phyloP scores from a whole-genome alignment of 1,284 basidiomycete species.

The Tranzscheliella williamsii region DNA sequence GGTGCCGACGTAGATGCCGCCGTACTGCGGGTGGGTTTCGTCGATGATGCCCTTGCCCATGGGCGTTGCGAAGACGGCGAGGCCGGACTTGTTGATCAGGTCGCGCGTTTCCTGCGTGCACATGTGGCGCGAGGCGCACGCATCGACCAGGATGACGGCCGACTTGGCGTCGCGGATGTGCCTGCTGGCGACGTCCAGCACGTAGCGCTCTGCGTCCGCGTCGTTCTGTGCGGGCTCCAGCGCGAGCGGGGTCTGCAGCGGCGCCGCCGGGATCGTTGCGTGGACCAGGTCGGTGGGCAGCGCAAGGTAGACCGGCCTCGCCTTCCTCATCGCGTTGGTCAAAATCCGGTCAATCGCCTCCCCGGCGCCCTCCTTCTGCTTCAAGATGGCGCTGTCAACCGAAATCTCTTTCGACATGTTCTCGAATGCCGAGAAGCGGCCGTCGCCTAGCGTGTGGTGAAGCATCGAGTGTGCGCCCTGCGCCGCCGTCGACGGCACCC shows the following conservation, averaged over 20 bases:
- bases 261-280: slow-evolving; percentile 70
- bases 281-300: slow-evolving; percentile 83
- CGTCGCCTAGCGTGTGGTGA: slow-evolving; percentile 62
- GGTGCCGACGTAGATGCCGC: slow-evolving; percentile 70
- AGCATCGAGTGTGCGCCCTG: slow-evolving; percentile 65
- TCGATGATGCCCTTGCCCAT: slow-evolving; percentile 86
- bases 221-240: slow-evolving; percentile 63
- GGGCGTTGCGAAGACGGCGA: slow-evolving; percentile 67
- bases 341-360: slow-evolving; percentile 79
- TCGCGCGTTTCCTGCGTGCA: slow-evolving; percentile 72
- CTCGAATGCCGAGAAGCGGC: slow-evolving; percentile 72
- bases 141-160: slow-evolving; percentile 82
- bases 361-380: slow-evolving; percentile 61
- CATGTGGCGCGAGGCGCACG: slow-evolving; percentile 80
- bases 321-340: slow-evolving; percentile 71
- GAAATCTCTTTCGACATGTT: slow-evolving; percentile 78
- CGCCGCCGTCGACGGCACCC: slow-evolving; percentile 76
- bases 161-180: slow-evolving; percentile 70
- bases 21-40: slow-evolving; percentile 81
- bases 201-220: slow-evolving; percentile 70
- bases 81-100: slow-evolving; percentile 71
- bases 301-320: slow-evolving; percentile 83
- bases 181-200: slow-evolving; percentile 65
- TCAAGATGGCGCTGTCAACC: slow-evolving; percentile 67
- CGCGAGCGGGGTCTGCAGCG: slow-evolving; percentile 67